These are phyloP conservation scores for Protoeuglena noctilucae DNA, from an alignment of 139 green algal genomes.

Conservation along the genomic window DNA sequence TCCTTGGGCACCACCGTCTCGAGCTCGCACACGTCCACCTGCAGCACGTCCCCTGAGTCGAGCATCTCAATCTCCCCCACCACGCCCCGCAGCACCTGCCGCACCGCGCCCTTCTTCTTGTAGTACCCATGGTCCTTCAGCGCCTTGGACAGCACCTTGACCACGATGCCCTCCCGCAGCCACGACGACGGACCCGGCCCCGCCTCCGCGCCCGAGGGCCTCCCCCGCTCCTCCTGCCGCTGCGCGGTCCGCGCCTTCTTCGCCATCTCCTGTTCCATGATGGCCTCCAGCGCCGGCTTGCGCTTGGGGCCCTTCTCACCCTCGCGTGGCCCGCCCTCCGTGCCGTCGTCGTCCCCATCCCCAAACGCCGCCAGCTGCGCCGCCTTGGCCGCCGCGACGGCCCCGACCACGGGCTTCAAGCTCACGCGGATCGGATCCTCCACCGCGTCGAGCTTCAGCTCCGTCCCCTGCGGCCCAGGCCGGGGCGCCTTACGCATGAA, in stretches of 20 bases:
- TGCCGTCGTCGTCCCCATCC: background rate
- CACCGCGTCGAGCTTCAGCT: conserved; percentile 17
- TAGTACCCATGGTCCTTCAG: conserved; percentile 1
- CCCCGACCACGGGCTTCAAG: too few relatives aligned
- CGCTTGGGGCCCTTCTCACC: background rate
- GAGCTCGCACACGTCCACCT: background rate
- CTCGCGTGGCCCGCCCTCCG: background rate
- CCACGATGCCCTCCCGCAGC: background rate
- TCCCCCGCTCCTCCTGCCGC: background rate
- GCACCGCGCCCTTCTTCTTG: conserved; percentile 4
- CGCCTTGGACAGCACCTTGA: conserved; percentile 1
- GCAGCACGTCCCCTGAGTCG: background rate
- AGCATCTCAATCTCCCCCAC: conserved; percentile 3
- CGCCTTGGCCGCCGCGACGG: background rate
- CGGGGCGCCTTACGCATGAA: conserved; percentile 14
- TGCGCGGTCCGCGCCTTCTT: background rate
- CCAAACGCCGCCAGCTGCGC: background rate
- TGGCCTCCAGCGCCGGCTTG: background rate
- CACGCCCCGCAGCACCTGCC: background rate
- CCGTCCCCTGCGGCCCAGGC: conserved; percentile 40
- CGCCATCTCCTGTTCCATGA: background rate
- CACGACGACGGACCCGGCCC: background rate
- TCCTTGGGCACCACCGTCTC: background rate
- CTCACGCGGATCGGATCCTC: background rate
- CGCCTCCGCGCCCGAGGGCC: too few relatives aligned